These are phyloP conservation scores for Diplocarpon mali DNA, from an alignment of 2,329 filamentous ascomycete species.

Conservation along the genomic window DNA sequence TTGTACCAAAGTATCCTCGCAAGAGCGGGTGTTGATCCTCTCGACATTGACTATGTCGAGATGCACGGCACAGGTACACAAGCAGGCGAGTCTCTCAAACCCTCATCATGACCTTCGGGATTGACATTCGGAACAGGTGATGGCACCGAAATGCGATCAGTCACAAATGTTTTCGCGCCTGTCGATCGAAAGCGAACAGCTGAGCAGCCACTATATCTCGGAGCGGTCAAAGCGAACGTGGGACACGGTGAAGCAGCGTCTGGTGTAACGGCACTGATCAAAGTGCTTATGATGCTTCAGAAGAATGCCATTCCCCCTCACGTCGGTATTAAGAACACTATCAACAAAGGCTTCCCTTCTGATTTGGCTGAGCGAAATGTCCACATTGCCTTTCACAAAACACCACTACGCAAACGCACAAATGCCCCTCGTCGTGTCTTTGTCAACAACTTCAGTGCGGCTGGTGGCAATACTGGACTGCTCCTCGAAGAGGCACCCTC, in stretches of 20 bases:
- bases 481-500: constrained; percentile 26
- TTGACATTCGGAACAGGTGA: constrained; percentile 32
- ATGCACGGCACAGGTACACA: constrained; percentile 87
- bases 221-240: constrained; percentile 28
- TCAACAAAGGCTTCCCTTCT: constrained; percentile 26
- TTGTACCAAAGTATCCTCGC: constrained; percentile 61
- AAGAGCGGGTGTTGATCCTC: constrained; percentile 62
- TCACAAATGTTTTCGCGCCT: constrained; percentile 53
- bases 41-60: constrained; percentile 73
- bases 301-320: constrained; percentile 26
- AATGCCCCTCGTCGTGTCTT: constrained; percentile 29
- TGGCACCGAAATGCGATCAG: constrained; percentile 69
- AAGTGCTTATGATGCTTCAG: constrained; percentile 26
- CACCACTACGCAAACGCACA: constrained; percentile 25
- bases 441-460: constrained; percentile 36
- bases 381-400: constrained; percentile 24
- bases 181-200: constrained; percentile 35
- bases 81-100: constrained; percentile 39
- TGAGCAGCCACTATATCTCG: constrained; percentile 39
- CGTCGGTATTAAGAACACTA: constrained; percentile 27
- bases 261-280: constrained; percentile 27
- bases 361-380: constrained; percentile 29
- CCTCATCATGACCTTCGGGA: too few relatives aligned
- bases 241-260: constrained; percentile 29
- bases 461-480: constrained; percentile 26